A percentile compares a stretch with the other conserved stretches of the same genome.
Conservation (phyloP, 768 basidiomycete species). For the Leccinum broughii region DNA sequence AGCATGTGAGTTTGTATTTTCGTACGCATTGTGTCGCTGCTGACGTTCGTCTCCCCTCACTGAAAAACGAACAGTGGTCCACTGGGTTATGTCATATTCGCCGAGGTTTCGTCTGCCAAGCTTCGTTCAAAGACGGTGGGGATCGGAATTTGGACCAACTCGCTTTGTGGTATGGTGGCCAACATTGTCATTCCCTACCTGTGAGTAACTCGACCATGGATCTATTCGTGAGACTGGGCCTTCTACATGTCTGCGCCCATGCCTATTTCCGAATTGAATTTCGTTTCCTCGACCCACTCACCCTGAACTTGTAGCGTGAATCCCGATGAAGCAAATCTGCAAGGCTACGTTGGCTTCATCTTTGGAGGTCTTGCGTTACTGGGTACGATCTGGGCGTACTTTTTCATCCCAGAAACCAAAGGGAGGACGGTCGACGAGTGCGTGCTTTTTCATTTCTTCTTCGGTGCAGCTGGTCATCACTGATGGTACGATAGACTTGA, state of each 20-base stretch:
- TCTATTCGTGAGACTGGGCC: not conserved
- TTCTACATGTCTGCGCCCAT: not conserved
- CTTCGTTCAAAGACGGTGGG: slow-evolving; percentile 34
- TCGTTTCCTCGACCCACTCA: not conserved
- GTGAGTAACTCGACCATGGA: slow-evolving; percentile 8
- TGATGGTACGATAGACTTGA: slow-evolving; percentile 15
- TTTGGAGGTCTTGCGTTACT: slow-evolving; percentile 26
- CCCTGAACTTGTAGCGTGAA: slow-evolving; percentile 20
- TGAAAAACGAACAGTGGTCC: slow-evolving; percentile 23
- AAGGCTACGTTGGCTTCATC: slow-evolving; percentile 31
- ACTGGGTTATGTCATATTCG: slow-evolving; percentile 29
- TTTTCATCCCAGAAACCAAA: slow-evolving; percentile 31
- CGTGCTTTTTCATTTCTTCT: slow-evolving; percentile 4
- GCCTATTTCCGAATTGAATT: not conserved
- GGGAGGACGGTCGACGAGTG: slow-evolving; percentile 32
- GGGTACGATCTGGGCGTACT: slow-evolving; percentile 27
- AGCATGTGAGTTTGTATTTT: slow-evolving; percentile 20
- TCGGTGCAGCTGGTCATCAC: not conserved
- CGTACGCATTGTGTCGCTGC: not conserved
- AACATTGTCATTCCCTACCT: slow-evolving; percentile 32
- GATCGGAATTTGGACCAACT: slow-evolving; percentile 26
- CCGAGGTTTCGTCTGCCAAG: slow-evolving; percentile 32
- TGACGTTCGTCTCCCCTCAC: not conserved
- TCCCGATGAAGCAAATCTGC: slow-evolving; percentile 28
- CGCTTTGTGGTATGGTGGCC: slow-evolving; percentile 26